Base-by-base conservation (phyloP, 139 green algal species). In the Chlorella sorokiniana region DNA sequence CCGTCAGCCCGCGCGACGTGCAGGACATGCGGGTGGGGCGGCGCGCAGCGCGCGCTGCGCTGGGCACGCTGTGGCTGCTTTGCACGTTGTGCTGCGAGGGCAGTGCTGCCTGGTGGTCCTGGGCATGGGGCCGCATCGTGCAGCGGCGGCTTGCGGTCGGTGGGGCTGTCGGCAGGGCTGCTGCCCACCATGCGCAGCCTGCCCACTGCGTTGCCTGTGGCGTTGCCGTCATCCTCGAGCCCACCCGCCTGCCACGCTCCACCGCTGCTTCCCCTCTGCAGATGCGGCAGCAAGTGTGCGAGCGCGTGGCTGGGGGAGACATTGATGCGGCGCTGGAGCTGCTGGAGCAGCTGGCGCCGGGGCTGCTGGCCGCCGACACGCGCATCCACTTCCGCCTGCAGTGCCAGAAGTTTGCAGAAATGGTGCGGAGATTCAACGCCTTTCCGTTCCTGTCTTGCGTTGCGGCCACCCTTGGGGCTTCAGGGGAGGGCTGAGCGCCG, bases 391-490 rank as follows among this genome's bases (percentile, higher is more conserved):
- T 95, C 77, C 72, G 75, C 11, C 80, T 95, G 45, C 82, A 88
- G 4, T 85, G 90, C n/a, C 91, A 93, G 84, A 86, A 89, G 37
- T 93, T 96, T 67, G 73, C 92, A 14, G 89, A 96, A 81, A 65
- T 94, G 82, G 85, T 94, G 81, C 5, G 14, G 29, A 3, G 1
- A n/a, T 63, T 44, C 44, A 71, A 16, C 76, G 79, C 23, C 42
- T 62, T 31, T 1, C 22, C 59, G 1, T 33, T 7, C 69, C 35
- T 29, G 18, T 14, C 16, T 14, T 7, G 22, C 23, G 33, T 27
- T 44, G 31, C 29, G 10, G 61, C 61, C 23, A 33, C 61, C 61
- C 18, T 35, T 38, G 23, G 61, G 20, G 61, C 25, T 68, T 8
- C 29, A 68, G 20, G 61, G 23, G 11, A 33, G 8, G 25, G 61